Conservation (phyloP, 306 rosid genomes). For the Ormosia semicastrata region DNA sequence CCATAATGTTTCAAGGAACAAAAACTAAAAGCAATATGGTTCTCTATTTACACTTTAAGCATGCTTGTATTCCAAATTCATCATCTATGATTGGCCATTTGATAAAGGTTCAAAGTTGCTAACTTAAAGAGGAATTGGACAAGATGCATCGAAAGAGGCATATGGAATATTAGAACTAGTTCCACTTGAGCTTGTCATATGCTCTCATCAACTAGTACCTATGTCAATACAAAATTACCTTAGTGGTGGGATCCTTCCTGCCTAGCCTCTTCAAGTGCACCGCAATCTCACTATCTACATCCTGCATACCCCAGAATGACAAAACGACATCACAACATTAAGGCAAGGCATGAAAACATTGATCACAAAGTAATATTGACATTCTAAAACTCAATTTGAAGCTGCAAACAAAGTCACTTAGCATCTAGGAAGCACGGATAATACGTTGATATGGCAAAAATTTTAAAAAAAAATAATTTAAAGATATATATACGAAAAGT, state of each 20-base stretch:
- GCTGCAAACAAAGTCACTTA: conserved; percentile 12
- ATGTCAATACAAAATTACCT: conserved; percentile 51
- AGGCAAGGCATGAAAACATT: not conserved
- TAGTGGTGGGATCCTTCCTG: conserved; percentile 89
- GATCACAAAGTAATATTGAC: not conserved
- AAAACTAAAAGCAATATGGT: not conserved
- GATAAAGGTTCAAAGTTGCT: not conserved
- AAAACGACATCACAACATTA: not conserved
- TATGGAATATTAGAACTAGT: not conserved
- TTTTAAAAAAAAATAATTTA: no score
- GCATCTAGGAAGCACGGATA: not conserved
- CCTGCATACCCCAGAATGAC: conserved; percentile 45
- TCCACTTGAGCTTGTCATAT: not conserved
- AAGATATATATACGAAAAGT: no score
- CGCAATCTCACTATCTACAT: conserved; percentile 80
- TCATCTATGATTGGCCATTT: not conserved
- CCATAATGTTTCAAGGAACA: not conserved
- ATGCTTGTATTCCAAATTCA: not conserved
- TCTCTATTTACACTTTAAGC: not conserved
- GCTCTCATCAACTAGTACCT: not conserved
- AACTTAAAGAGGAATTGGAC: not conserved
- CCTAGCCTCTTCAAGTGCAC: conserved; percentile 92
- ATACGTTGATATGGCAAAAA: no score
- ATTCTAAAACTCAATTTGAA: not conserved
- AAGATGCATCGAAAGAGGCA: not conserved